phyloP scores from a whole-genome alignment of 805 yeast species.

The Metschnikowia lachancei region DNA sequence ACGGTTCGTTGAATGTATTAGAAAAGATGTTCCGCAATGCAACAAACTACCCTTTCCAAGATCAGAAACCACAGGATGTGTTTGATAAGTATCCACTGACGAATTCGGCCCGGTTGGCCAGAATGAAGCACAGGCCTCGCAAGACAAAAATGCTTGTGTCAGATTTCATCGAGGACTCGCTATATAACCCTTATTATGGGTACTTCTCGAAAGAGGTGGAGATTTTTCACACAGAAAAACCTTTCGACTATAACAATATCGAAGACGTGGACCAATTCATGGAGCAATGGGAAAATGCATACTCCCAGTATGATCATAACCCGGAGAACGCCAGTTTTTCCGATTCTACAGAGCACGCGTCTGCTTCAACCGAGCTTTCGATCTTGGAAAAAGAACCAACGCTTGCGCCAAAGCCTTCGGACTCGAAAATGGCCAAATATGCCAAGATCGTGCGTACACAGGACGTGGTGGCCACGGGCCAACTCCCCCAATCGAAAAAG shows the following conservation, averaged over 20 bases:
- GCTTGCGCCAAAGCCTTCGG: constrained; percentile 9
- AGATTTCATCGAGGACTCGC: constrained; percentile 81
- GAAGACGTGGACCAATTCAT: constrained; percentile 68
- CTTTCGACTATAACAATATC: constrained; percentile 59
- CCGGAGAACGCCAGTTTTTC: neutral
- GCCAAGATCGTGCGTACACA: constrained; percentile 27
- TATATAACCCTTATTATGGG: constrained; percentile 80
- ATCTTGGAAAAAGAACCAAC: constrained; percentile 10
- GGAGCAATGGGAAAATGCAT: constrained; percentile 63
- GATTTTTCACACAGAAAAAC: constrained; percentile 64
- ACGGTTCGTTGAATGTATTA: constrained; percentile 26
- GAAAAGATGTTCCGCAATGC: constrained; percentile 39
- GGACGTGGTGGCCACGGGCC: constrained; percentile 19
- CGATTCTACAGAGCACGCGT: neutral
- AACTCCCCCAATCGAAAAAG: constrained; percentile 22
- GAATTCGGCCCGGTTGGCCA: constrained; percentile 32
- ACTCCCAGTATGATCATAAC: constrained; percentile 46
- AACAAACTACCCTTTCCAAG: constrained; percentile 42
- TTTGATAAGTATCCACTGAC: constrained; percentile 36
- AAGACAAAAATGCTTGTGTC: constrained; percentile 67
- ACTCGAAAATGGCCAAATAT: constrained; percentile 24
- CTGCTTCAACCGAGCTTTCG: constrained; percentile 2
- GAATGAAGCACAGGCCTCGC: constrained; percentile 48
- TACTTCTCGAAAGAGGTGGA: constrained; percentile 78
- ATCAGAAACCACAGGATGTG: constrained; percentile 38